These are phyloP conservation scores for Osmozyma mogii DNA, from an alignment of 805 yeast species.

Conservation along the genomic window DNA sequence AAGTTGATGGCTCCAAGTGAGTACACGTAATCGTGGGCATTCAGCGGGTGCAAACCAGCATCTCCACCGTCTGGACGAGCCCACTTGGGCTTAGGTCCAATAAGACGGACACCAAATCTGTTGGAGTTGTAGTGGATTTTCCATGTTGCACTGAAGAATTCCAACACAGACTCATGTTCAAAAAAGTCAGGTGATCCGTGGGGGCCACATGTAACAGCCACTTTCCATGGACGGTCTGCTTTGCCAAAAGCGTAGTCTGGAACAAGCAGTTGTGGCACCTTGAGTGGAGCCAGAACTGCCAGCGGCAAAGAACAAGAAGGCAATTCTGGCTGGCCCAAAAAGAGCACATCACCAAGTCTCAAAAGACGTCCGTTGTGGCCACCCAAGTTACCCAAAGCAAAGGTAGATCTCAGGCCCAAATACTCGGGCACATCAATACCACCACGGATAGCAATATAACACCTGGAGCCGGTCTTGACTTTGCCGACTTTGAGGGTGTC, in stretches of 20 bases:
- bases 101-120: slow-evolving; percentile 89
- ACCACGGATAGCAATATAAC: slow-evolving; percentile 83
- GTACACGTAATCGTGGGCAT: slow-evolving; percentile 95
- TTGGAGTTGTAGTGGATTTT: slow-evolving; percentile 95
- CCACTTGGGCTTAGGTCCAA: slow-evolving; percentile 96
- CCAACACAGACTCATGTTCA: slow-evolving; percentile 60
- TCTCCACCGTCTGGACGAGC: slow-evolving; percentile 96
- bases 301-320: slow-evolving; percentile 63
- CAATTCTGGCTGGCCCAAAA: slow-evolving; percentile 71
- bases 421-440: slow-evolving; percentile 94
- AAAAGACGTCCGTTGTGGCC: slow-evolving; percentile 91
- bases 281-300: slow-evolving; percentile 57
- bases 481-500: slow-evolving; percentile 78
- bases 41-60: slow-evolving; percentile 98
- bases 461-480: slow-evolving; percentile 74
- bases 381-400: slow-evolving; percentile 88
- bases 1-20: slow-evolving; percentile 95
- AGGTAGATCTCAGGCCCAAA: slow-evolving; percentile 92
- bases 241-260: slow-evolving; percentile 37
- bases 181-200: slow-evolving; percentile 97
- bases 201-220: slow-evolving; percentile 95
- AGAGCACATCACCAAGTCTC: slow-evolving; percentile 87
- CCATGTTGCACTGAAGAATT: slow-evolving; percentile 76
- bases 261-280: slow-evolving; percentile 47
- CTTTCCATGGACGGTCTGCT: slow-evolving; percentile 57